Percentiles rank a stretch among this genome's conserved stretches.
These are phyloP conservation scores for Asterophora lycoperdoides DNA, from an alignment of 768 basidiomycete genomes.

Conservation along the genomic window DNA sequence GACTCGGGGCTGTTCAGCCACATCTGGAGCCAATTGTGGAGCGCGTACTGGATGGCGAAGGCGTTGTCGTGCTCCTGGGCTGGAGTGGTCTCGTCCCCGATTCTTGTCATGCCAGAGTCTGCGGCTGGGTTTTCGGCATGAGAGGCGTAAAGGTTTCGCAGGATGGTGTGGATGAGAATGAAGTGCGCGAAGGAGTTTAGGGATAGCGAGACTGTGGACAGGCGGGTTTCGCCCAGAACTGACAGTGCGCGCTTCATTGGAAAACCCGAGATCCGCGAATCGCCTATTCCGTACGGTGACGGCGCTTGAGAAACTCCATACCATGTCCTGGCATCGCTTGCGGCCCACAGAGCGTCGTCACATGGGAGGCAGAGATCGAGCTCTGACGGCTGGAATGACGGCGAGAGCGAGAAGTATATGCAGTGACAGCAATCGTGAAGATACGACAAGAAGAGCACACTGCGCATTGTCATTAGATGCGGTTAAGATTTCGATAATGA, in stretches of 20 bases:
- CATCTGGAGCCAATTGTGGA: conserved; percentile 59
- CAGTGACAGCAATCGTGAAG: conserved; percentile 54
- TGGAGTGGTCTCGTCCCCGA: conserved; percentile 1
- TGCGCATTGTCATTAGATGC: conserved; percentile 19
- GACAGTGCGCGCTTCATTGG: conserved; percentile 35
- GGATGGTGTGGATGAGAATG: conserved; percentile 42
- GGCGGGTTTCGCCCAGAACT: conserved; percentile 29
- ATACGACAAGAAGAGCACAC: conserved; percentile 46
- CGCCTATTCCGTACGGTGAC: conserved; percentile 38
- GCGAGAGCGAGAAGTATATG: conserved; percentile 48
- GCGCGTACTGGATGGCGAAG: conserved; percentile 41
- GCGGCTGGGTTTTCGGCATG: conserved; percentile 13
- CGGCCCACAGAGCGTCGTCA: conserved; percentile 53
- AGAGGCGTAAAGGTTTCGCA: conserved; percentile 36
- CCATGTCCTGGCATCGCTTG: conserved; percentile 47
- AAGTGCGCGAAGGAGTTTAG: conserved; percentile 42
- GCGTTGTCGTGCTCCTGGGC: conserved; percentile 11
- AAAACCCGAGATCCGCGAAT: conserved; percentile 31
- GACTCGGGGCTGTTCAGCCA: conserved; percentile 42
- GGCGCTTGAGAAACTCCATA: conserved; percentile 33
- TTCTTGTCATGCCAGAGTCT: conserved; percentile 2
- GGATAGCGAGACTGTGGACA: conserved; percentile 24
- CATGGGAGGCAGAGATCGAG: conserved; percentile 51
- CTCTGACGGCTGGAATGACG: conserved; percentile 44
- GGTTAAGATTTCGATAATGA: not conserved